A percentile compares a stretch with the other conserved stretches of the same genome.
Evolutionary conservation across 352 stramenopile genomes (phyloP).

Genomic region (Globisporangium cederbergense): DNA sequence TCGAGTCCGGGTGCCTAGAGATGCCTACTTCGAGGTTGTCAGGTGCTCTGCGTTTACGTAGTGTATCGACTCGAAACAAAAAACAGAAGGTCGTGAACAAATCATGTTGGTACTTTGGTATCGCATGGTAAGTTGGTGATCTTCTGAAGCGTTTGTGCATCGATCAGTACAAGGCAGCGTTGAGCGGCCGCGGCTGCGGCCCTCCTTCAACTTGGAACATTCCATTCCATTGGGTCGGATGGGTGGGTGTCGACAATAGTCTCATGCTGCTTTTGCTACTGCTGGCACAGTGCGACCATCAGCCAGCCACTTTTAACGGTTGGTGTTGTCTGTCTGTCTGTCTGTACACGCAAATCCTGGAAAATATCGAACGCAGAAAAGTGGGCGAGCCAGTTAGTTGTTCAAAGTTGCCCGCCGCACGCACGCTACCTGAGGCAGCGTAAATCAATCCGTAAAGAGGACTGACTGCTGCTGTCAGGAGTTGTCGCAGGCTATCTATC

Average conservation of each 20-base stretch:
- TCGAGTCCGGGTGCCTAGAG: no score
- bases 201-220: not conserved
- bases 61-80: no score
- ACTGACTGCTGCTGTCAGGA: not conserved
- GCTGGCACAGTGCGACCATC: not conserved
- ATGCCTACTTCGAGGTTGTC: no score
- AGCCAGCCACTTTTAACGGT: not conserved
- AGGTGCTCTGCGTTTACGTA: no score
- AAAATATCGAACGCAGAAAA: constrained; percentile 10
- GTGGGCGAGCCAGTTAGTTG: not conserved
- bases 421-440: not conserved
- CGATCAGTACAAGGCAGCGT: no score
- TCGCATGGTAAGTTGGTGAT: no score
- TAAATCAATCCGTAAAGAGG: not conserved
- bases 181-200: no score
- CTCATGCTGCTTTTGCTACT: no score
- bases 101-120: no score
- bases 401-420: not conserved
- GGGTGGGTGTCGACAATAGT: not conserved
- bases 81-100: no score
- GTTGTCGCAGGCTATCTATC: constrained; percentile 3
- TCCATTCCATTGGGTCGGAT: not conserved
- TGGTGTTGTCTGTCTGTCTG: no score
- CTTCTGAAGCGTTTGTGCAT: no score
- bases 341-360: not conserved